Evolutionary conservation across 1,139 yeast species (phyloP), one percentile per base, ranked within the genome.

Genomic region (Kurtzmaniella quercitrusa): DNA sequence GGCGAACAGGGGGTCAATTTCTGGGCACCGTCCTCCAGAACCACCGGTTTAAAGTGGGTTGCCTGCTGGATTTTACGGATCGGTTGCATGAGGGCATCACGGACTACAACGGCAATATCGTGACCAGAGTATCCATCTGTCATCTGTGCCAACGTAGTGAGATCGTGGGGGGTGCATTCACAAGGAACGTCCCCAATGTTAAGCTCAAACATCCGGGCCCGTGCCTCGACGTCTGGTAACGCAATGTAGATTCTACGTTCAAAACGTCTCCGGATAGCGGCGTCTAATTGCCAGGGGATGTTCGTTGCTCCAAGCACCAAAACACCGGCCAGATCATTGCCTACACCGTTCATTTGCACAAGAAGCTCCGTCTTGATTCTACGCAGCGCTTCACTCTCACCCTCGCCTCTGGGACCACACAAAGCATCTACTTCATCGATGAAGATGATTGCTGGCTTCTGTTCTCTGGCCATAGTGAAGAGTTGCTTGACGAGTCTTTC

Each of bases 291-390:
- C 98, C 98, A 94, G 16, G 98, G 98, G 47, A 94, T 93, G 62
- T 94, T 94, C 4, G 99, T 94, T 1, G 99, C 99, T 21, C 98
- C 99, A 42, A 94, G 72, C 0, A 94, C 98, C 38, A 94, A 71
- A 2, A 94, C 98, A 8, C 99, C 98, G 42, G 77, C 76, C 1
- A 96, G 72, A 61, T 94, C 98, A 60, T 89, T 91, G 12, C 98
- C 98, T 6, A 94, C 98, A 55, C 98, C 99, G 62, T 93, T 93
- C 98, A 94, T 94, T 62, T 94, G 98, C 8, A 94, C 98, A 57
- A 94, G 75, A 45, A 94, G 73, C 62, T 94, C 99, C 0, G 98
- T 94, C 63, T 94, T 93, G 58, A 94, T 91, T 69, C 98, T 82
- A 60, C 98, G 79, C 41, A 91, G 82, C 0, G 98, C 98, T 64